phyloP scores from a whole-genome alignment of 2,329 filamentous ascomycete genomes.

The Thermoascus crustaceus region DNA sequence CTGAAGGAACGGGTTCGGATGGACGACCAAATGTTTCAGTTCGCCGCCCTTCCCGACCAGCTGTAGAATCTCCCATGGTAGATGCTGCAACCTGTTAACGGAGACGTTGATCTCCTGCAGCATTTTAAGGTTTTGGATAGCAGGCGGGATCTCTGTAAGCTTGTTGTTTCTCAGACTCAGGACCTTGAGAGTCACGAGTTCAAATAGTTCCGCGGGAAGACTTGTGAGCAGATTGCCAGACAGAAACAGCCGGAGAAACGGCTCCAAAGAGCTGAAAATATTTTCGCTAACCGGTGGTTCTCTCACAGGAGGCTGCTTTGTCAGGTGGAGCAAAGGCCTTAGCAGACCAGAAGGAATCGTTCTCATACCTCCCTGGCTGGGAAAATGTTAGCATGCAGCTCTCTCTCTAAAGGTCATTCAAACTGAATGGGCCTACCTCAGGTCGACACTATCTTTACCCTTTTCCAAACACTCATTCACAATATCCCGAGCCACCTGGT shows the following conservation, averaged over 20 bases:
- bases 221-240: slow-evolving; percentile 32
- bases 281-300: slow-evolving; percentile 29
- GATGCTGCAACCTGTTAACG: slow-evolving; percentile 33
- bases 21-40: slow-evolving; percentile 30
- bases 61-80: slow-evolving; percentile 40
- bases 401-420: not conserved
- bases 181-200: slow-evolving; percentile 32
- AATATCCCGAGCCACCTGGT: slow-evolving; percentile 27
- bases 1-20: slow-evolving; percentile 32
- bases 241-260: slow-evolving; percentile 37
- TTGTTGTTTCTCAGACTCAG: slow-evolving; percentile 41
- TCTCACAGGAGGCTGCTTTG: slow-evolving; percentile 28
- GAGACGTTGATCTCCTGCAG: slow-evolving; percentile 40
- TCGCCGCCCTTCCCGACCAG: slow-evolving; percentile 31
- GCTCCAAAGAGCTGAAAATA: slow-evolving; percentile 31
- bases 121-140: slow-evolving; percentile 33
- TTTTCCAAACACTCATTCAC: slow-evolving; percentile 36
- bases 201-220: slow-evolving; percentile 35
- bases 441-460: slow-evolving; percentile 37
- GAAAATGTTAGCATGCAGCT: slow-evolving; percentile 1
- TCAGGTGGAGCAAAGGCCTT: slow-evolving; percentile 31
- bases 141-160: slow-evolving; percentile 32
- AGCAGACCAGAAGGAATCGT: slow-evolving; percentile 27
- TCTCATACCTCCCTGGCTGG: slow-evolving; percentile 25
- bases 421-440: slow-evolving; percentile 29